A percentile compares a stretch with the other conserved stretches of the same genome.
Conservation (phyloP, 2,329 filamentous ascomycete genomes). For the Colletotrichum lupini region DNA sequence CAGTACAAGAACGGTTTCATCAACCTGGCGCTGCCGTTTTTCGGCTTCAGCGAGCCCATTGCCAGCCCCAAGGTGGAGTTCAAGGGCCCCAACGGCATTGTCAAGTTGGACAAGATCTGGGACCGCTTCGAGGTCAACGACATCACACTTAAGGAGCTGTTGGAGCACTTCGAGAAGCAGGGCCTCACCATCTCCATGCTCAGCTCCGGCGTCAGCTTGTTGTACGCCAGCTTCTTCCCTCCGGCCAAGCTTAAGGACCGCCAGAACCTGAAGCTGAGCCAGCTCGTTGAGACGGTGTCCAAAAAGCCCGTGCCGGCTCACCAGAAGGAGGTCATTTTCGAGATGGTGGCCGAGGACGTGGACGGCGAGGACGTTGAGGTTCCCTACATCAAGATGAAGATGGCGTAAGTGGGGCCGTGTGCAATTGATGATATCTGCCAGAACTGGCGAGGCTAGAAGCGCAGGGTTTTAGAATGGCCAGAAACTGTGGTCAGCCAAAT, state of each 20-base stretch:
- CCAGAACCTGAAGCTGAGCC: constrained; percentile 83
- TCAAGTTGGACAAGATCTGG: constrained; percentile 95
- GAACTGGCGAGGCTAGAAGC: not conserved
- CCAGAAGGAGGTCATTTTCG: constrained; percentile 96
- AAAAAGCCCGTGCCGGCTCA: constrained; percentile 92
- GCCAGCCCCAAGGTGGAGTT: constrained; percentile 94
- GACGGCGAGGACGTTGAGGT: constrained; percentile 95
- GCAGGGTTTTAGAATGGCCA: not conserved
- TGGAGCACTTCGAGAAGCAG: constrained; percentile 83
- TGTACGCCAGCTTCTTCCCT: constrained; percentile 95
- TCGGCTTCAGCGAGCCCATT: constrained; percentile 98
- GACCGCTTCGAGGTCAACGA: constrained; percentile 94
- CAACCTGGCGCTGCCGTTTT: constrained; percentile 96
- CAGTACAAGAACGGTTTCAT: constrained; percentile 99
- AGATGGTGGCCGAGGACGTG: constrained; percentile 91
- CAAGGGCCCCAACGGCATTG: constrained; percentile 79
- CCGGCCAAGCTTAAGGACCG: constrained; percentile 83
- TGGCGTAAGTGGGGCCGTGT: constrained; percentile 50
- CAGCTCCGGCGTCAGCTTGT: constrained; percentile 93
- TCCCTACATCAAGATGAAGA: constrained; percentile 92
- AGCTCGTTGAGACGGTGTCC: constrained; percentile 87
- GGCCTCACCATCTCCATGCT: constrained; percentile 91
- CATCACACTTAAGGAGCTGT: constrained; percentile 84
- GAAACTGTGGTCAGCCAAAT: not conserved
- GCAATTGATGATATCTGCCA: not conserved